Evolutionary conservation across 345 rosid genomes (phyloP), one percentile per base, ranked within the genome.

Genomic region (Syzygium aqueum): DNA sequence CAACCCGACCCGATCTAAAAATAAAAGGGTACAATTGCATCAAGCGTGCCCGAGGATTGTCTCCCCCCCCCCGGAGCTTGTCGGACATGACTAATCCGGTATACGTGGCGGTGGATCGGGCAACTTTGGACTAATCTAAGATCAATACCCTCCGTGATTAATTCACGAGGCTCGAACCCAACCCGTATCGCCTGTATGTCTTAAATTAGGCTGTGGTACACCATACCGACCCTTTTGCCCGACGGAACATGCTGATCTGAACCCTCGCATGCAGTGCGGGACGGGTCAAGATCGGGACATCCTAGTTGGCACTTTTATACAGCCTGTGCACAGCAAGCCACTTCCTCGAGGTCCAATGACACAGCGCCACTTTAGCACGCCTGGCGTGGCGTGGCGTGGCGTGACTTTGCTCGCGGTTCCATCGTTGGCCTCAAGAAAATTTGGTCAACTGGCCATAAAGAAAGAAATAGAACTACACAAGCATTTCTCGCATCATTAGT

Each of bases 41-140:
- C 2, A 43, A 37, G 12, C 5, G 19, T 7, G 13, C 80, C 4
- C 12, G 5, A 5, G 25, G 10, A 8, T 7, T 23, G 6, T 10
- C n/a, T 23, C 12, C 59, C 12, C 12, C 59, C 12, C 27, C 63
- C 46, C 7, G 46, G 5, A 3, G 53, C n/a, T 56, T n/a, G 2
- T 23, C 12, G 13, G 4, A 9, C 5, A 5, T 19, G 25, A 73
- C 49, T 19, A 9, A 9, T 73, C 49, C 19, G 12, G 80, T 10
- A 40, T 19, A 2, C 7, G 23, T 0, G 21, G 14, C 0, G 14
- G 10, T 3, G 7, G 21, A 19, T 4, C 2, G 7, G 25, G 9
- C 6, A 7, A 2, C 25, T 33, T 67, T 17, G 78, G 46, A 33
- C 22, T 11, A 23, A 17, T 8, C 3, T 33, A 2, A 23, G 10